A percentile compares a stretch with the other conserved stretches of the same genome.
Conservation (phyloP, 352 stramenopile species). For the Pelagophyceae sp. region DNA sequence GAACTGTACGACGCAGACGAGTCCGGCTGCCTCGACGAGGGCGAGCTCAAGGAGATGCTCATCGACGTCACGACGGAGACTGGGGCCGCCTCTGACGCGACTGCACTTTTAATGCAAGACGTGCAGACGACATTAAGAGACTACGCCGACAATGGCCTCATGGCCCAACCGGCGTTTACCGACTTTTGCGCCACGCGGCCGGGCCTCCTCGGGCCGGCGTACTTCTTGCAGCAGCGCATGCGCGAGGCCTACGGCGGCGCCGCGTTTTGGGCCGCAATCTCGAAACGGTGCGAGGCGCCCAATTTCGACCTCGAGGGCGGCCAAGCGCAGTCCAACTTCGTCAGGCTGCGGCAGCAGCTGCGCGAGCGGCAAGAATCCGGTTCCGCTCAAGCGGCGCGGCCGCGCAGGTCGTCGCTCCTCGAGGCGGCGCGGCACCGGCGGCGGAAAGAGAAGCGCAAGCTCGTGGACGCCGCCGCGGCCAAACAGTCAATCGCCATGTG, state of each 20-base stretch:
- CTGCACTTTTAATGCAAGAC: neutral
- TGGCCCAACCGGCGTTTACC: neutral
- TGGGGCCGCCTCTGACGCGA: neutral
- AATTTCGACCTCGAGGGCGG: slow-evolving; percentile 14
- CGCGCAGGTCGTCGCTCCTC: too few relatives aligned
- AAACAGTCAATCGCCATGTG: too few relatives aligned
- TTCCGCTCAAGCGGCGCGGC: too few relatives aligned
- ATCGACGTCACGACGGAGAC: slow-evolving; percentile 1
- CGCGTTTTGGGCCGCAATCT: neutral
- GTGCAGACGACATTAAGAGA: neutral
- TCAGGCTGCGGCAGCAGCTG: too few relatives aligned
- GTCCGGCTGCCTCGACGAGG: neutral
- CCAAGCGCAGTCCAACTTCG: too few relatives aligned
- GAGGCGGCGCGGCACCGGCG: too few relatives aligned
- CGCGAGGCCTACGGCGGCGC: neutral
- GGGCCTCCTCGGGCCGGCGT: neutral
- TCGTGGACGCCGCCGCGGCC: too few relatives aligned
- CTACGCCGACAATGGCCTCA: too few relatives aligned
- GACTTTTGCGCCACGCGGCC: neutral
- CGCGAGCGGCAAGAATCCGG: too few relatives aligned
- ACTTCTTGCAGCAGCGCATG: neutral
- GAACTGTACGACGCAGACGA: slow-evolving; percentile 13
- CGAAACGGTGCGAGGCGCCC: neutral
- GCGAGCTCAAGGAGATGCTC: neutral
- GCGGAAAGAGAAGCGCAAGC: too few relatives aligned